Conservation (phyloP, 805 yeast genomes). For the Cyberlindnera euphorbiae region DNA sequence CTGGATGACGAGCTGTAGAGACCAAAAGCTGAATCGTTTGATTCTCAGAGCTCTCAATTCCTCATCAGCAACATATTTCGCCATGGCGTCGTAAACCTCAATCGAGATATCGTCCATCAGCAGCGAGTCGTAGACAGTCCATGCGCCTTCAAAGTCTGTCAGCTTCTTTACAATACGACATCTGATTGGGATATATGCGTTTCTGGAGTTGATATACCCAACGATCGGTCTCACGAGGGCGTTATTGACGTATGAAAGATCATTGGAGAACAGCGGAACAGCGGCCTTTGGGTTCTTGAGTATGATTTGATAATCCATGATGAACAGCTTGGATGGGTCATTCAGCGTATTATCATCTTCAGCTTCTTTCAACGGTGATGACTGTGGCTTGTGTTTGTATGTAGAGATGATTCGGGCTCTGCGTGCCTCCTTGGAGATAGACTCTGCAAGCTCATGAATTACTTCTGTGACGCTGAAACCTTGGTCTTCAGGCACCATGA, state of each 20-base stretch:
- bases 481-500: slow-evolving; percentile 69
- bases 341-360: slow-evolving; percentile 23
- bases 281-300: slow-evolving; percentile 84
- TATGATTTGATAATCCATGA: slow-evolving; percentile 73
- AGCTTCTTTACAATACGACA: slow-evolving; percentile 77
- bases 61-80: slow-evolving; percentile 83
- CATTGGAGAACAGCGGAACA: slow-evolving; percentile 84
- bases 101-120: slow-evolving; percentile 88
- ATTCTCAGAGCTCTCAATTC: slow-evolving; percentile 66
- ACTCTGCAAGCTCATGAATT: slow-evolving; percentile 42
- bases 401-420: slow-evolving; percentile 27
- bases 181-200: slow-evolving; percentile 82
- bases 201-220: slow-evolving; percentile 86
- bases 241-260: slow-evolving; percentile 83
- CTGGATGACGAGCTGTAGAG: slow-evolving; percentile 79
- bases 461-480: slow-evolving; percentile 45
- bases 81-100: slow-evolving; percentile 89
- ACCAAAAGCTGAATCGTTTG: slow-evolving; percentile 89
- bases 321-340: slow-evolving; percentile 51
- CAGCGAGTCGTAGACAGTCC: slow-evolving; percentile 91
- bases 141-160: slow-evolving; percentile 87
- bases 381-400: slow-evolving; percentile 2
- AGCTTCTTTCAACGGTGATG: too few relatives aligned
- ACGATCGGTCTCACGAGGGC: slow-evolving; percentile 93
- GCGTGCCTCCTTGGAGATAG: slow-evolving; percentile 45